Evolutionary conservation across 805 yeast species (phyloP).

Genomic region (Hanseniaspora lachancei): DNA sequence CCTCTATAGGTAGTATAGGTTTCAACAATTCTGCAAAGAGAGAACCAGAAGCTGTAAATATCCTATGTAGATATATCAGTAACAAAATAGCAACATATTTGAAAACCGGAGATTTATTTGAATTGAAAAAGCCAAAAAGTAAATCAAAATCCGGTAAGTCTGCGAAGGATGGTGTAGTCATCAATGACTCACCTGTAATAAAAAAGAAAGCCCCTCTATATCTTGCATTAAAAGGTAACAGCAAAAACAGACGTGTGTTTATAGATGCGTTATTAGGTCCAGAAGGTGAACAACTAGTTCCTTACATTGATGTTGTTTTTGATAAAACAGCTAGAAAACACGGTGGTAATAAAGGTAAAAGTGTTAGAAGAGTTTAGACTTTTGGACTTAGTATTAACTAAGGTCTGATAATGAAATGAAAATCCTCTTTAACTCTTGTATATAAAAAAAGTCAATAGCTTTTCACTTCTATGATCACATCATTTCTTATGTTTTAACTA

Average conservation of each 20-base stretch:
- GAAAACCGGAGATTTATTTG: slow-evolving; percentile 4
- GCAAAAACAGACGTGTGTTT: slow-evolving; percentile 83
- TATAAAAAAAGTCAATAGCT: too few species aligned
- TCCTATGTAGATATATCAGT: slow-evolving; percentile 5
- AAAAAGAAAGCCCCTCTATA: slow-evolving; percentile 47
- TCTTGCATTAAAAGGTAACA: slow-evolving; percentile 65
- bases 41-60: slow-evolving; percentile 3
- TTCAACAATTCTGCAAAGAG: slow-evolving; percentile 8
- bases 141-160: slow-evolving; percentile 1
- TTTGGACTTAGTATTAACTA: too few species aligned
- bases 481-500: too few species aligned
- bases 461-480: too few species aligned
- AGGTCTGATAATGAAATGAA: too few species aligned
- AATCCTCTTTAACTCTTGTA: too few species aligned
- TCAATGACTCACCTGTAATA: slow-evolving; percentile 31
- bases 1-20: slow-evolving; percentile 7
- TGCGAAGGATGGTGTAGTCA: not conserved
- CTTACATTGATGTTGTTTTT: slow-evolving; percentile 53
- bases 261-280: slow-evolving; percentile 72
- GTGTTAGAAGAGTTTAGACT: slow-evolving; percentile 36
- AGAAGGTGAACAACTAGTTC: slow-evolving; percentile 63
- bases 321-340: slow-evolving; percentile 75
- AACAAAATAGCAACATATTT: slow-evolving; percentile 7
- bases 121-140: not conserved
- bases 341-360: slow-evolving; percentile 86